Evolutionary conservation across 495 filamentous ascomycete genomes (phyloP).

Genomic region (Lophium mytilinum): DNA sequence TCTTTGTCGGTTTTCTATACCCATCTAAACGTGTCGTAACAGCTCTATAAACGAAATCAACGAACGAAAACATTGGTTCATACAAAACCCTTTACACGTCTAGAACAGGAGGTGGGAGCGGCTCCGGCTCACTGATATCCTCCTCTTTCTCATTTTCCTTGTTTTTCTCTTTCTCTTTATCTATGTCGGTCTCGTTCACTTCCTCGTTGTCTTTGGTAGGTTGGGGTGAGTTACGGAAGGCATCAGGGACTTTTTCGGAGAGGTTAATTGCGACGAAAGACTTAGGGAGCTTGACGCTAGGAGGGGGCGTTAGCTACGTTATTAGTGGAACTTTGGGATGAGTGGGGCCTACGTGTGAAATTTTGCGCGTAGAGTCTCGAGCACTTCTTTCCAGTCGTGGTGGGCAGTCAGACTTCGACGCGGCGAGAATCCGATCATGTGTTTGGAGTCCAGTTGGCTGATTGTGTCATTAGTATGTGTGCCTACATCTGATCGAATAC

Average conservation of each 20-base stretch:
- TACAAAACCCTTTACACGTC: no score
- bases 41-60: no score
- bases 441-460: constrained; percentile 78
- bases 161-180: not conserved
- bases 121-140: no score
- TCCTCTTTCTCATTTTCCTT: no score
- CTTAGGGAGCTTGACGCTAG: constrained; percentile 86
- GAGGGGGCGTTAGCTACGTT: not conserved
- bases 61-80: no score
- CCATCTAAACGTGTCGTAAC: no score
- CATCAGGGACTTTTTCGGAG: constrained; percentile 52
- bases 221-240: constrained; percentile 8
- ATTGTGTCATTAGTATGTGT: not conserved
- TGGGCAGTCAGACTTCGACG: constrained; percentile 85
- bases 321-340: not conserved
- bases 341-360: constrained; percentile 69
- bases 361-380: constrained; percentile 87
- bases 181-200: not conserved
- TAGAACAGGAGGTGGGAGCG: no score
- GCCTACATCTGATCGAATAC: not conserved
- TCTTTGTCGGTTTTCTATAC: no score
- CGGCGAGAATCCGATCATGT: constrained; percentile 87
- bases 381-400: constrained; percentile 87
- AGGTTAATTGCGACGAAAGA: constrained; percentile 87
- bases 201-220: not conserved